Evolutionary conservation across 1,284 basidiomycete genomes (phyloP).

Genomic region (Ustilago cynodontis): DNA sequence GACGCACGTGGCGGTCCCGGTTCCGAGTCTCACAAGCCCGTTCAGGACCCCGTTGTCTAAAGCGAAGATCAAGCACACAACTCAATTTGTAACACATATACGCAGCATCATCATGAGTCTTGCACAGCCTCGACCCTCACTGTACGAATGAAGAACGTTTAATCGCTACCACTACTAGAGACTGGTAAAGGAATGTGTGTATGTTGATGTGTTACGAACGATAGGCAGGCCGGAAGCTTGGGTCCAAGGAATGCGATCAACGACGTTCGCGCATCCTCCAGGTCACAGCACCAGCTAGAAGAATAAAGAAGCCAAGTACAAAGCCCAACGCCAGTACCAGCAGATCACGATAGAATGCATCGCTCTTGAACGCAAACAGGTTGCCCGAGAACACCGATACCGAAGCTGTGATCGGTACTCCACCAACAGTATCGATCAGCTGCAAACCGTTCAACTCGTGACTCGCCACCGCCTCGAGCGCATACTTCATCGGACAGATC

Average conservation of each 20-base stretch:
- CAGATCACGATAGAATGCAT: slow-evolving; percentile 57
- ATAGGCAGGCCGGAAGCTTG: no score
- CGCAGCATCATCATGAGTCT: slow-evolving; percentile 1
- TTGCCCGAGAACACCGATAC: slow-evolving; percentile 50
- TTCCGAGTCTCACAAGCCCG: slow-evolving; percentile 47
- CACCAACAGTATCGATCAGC: slow-evolving; percentile 48
- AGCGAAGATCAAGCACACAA: not conserved
- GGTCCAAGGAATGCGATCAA: slow-evolving; percentile 14
- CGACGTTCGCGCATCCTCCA: slow-evolving; percentile 48
- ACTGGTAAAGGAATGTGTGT: not conserved
- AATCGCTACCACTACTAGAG: slow-evolving; percentile 6
- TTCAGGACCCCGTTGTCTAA: slow-evolving; percentile 56
- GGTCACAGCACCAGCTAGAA: slow-evolving; percentile 33
- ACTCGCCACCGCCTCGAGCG: slow-evolving; percentile 58
- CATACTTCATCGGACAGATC: slow-evolving; percentile 59
- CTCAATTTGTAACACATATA: not conserved
- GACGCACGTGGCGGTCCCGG: slow-evolving; percentile 56
- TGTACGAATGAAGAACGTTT: slow-evolving; percentile 14
- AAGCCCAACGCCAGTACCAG: slow-evolving; percentile 55
- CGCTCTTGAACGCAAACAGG: slow-evolving; percentile 52
- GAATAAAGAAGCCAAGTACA: slow-evolving; percentile 44
- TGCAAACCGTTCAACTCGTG: slow-evolving; percentile 52
- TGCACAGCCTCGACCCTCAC: not conserved
- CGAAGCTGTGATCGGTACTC: slow-evolving; percentile 29
- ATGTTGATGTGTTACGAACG: not conserved